phyloP scores from a whole-genome alignment of 148 eudicot species.

The Nyssa sinensis region DNA sequence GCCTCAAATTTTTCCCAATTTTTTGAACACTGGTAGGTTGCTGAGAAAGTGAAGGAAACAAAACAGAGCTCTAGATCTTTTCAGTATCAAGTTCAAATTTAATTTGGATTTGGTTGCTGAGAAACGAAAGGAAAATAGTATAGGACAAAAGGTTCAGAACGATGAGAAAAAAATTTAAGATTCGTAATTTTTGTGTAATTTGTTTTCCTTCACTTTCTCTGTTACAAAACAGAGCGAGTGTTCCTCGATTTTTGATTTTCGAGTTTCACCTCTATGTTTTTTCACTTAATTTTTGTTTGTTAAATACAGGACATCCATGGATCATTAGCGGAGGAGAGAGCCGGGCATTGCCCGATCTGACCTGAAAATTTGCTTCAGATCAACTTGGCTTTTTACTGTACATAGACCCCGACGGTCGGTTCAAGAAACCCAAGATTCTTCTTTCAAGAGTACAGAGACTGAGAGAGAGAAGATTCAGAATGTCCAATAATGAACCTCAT shows the following conservation, averaged over 20 bases:
- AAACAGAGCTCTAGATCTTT: background rate
- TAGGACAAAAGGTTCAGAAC: too few species aligned
- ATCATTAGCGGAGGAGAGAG: constrained; percentile 59
- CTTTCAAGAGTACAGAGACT: background rate
- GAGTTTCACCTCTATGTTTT: background rate
- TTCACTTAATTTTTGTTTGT: background rate
- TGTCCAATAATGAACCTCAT: too few species aligned
- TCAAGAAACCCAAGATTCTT: background rate
- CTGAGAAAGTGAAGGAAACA: background rate
- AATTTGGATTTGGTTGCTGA: too few species aligned
- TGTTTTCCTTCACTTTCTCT: background rate
- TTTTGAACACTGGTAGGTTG: background rate
- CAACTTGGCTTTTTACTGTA: background rate
- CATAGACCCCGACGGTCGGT: background rate
- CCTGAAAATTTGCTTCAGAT: constrained; percentile 6
- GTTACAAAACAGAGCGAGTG: background rate
- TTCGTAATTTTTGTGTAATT: too few species aligned
- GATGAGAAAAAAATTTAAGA: too few species aligned
- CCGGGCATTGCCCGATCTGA: constrained; percentile 23
- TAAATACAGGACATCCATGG: constrained; percentile 79
- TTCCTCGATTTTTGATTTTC: background rate
- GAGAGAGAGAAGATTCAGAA: too few species aligned
- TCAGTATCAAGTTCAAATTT: too few species aligned
- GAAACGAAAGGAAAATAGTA: too few species aligned
- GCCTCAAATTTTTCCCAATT: background rate